Evolutionary conservation across 83 land plant genomes (phyloP).

Genomic region (Diphasiastrum complanatum): DNA sequence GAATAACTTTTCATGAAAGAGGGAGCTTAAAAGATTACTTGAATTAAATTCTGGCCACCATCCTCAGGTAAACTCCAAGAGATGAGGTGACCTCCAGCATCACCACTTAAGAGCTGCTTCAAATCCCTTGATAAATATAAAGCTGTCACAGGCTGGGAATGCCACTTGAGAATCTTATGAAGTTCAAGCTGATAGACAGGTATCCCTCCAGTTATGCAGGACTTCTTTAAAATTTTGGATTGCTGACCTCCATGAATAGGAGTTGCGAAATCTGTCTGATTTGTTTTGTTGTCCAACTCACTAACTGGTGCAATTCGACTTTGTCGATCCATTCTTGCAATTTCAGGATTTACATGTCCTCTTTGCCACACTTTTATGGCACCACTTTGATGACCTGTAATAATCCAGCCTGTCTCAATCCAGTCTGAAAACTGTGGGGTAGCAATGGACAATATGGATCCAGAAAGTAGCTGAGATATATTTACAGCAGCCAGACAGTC

Average conservation of each 20-base stretch:
- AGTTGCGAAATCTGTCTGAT: background rate
- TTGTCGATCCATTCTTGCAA: background rate
- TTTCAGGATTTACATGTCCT: conserved; percentile 46
- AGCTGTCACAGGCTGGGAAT: conserved; percentile 83
- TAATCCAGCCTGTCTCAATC: conserved; percentile 88
- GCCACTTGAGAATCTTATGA: conserved; percentile 63
- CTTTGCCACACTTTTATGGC: conserved; percentile 86
- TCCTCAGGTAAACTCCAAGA: conserved; percentile 87
- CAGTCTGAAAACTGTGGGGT: conserved; percentile 78
- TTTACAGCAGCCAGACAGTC: conserved; percentile 90
- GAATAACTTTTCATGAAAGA: too few relatives aligned
- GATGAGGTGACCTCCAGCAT: conserved; percentile 70
- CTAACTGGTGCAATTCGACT: background rate
- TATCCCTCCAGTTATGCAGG: conserved; percentile 22
- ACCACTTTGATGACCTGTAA: conserved; percentile 94
- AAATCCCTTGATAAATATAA: conserved; percentile 61
- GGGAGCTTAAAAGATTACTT: conserved; percentile 4
- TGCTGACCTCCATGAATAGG: conserved; percentile 16
- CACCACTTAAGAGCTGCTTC: conserved; percentile 93
- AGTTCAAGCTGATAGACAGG: conserved; percentile 81
- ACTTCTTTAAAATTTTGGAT: conserved; percentile 19
- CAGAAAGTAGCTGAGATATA: conserved; percentile 88
- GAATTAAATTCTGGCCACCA: conserved; percentile 19
- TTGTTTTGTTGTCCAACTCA: background rate
- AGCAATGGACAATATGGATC: conserved; percentile 65